These are phyloP conservation scores for Xerocomus spinulosus DNA, from an alignment of 768 basidiomycete species.

Conservation along the genomic window DNA sequence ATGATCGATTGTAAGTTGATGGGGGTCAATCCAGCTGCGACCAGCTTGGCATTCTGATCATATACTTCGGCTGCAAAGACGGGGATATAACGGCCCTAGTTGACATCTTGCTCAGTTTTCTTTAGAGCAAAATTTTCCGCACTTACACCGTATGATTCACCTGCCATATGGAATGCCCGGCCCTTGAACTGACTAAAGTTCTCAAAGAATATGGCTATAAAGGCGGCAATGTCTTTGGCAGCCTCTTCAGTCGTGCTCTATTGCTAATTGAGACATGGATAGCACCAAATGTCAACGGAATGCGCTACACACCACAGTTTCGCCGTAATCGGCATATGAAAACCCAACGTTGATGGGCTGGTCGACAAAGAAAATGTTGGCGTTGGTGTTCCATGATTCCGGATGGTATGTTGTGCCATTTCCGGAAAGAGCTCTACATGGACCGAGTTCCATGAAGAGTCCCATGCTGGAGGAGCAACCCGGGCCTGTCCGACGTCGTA, in stretches of 20 bases:
- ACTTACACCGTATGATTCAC: slow-evolving; percentile 50
- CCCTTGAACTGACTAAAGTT: slow-evolving; percentile 69
- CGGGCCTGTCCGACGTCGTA: slow-evolving; percentile 30
- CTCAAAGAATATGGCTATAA: slow-evolving; percentile 70
- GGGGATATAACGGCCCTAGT: slow-evolving; percentile 49
- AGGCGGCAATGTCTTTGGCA: slow-evolving; percentile 65
- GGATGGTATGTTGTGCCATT: slow-evolving; percentile 52
- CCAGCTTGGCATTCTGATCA: slow-evolving; percentile 43
- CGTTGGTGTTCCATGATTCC: slow-evolving; percentile 64
- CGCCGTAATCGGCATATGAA: slow-evolving; percentile 41
- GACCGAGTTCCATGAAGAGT: slow-evolving; percentile 71
- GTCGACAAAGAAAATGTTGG: slow-evolving; percentile 46
- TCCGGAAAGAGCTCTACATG: slow-evolving; percentile 55
- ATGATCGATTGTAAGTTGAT: slow-evolving; percentile 47
- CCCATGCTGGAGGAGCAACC: slow-evolving; percentile 58
- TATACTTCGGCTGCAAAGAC: slow-evolving; percentile 46
- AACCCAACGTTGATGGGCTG: slow-evolving; percentile 45
- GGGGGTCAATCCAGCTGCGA: slow-evolving; percentile 43
- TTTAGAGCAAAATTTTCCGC: background rate
- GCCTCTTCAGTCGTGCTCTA: slow-evolving; percentile 64
- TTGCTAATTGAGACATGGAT: background rate
- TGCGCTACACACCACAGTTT: slow-evolving; percentile 33
- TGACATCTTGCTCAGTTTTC: background rate
- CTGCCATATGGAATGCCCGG: slow-evolving; percentile 56
- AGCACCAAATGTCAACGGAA: background rate